Evolutionary conservation across 257 asterid species (phyloP).

Genomic region (Misopates orontium): DNA sequence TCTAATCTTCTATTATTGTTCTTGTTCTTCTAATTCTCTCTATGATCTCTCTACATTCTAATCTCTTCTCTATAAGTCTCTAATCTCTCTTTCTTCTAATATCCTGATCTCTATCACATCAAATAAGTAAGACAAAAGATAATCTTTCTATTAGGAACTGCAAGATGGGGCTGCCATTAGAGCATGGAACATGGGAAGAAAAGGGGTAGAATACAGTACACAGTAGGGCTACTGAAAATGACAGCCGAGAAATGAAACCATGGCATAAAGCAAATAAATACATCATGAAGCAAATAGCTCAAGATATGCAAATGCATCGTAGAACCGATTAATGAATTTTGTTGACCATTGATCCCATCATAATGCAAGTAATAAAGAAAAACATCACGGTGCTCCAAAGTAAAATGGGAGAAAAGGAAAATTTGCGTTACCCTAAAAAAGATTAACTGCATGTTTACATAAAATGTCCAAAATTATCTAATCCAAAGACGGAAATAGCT

Average conservation of each 20-base stretch:
- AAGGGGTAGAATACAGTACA: no score
- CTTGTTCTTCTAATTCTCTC: no score
- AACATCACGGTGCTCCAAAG: not conserved
- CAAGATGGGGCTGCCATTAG: slow-evolving; percentile 10
- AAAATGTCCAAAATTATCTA: not conserved
- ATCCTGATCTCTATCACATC: no score
- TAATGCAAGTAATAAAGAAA: slow-evolving; percentile 11
- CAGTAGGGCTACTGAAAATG: no score
- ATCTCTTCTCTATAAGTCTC: no score
- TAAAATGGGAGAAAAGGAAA: slow-evolving; percentile 18
- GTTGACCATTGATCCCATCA: not conserved
- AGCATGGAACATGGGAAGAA: not conserved
- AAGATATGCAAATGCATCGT: not conserved
- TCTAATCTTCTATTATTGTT: no score
- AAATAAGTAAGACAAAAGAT: not conserved
- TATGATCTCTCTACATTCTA: no score
- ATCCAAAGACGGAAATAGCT: not conserved
- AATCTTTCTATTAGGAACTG: not conserved
- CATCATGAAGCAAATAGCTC: slow-evolving; percentile 3
- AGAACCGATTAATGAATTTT: not conserved
- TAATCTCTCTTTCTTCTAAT: no score
- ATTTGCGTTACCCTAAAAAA: not conserved
- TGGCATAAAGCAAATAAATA: not conserved
- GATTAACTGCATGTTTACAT: no score
- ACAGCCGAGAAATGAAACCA: not conserved